phyloP scores from a whole-genome alignment of 1,284 basidiomycete genomes.

The Meripilus lineatus region DNA sequence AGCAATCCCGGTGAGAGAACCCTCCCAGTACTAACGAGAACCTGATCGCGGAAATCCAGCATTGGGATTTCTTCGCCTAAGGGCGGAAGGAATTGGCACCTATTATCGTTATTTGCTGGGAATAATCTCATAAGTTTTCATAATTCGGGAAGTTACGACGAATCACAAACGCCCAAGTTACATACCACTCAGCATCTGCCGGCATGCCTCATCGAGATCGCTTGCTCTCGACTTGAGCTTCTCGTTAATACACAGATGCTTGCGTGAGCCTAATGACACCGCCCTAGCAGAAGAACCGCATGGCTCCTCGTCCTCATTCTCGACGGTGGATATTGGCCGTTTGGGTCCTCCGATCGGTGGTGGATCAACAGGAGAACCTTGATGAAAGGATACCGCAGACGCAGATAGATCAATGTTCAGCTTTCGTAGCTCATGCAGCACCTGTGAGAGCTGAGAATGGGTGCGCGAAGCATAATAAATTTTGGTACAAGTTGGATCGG shows the following conservation, averaged over 20 bases:
- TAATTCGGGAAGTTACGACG: background rate
- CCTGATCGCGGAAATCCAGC: slow-evolving; percentile 86
- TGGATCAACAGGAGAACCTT: too few relatives aligned
- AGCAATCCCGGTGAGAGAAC: background rate
- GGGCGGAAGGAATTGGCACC: slow-evolving; percentile 82
- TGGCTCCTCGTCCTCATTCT: slow-evolving; percentile 21
- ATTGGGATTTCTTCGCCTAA: slow-evolving; percentile 68
- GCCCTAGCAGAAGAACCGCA: slow-evolving; percentile 41
- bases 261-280: slow-evolving; percentile 86
- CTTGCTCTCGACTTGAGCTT: slow-evolving; percentile 59
- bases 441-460: slow-evolving; percentile 91
- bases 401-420: slow-evolving; percentile 41
- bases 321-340: slow-evolving; percentile 2
- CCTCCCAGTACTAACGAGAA: slow-evolving; percentile 53
- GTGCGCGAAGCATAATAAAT: slow-evolving; percentile 94
- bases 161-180: slow-evolving; percentile 4
- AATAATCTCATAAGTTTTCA: too few relatives aligned
- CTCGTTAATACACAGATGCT: slow-evolving; percentile 92
- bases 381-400: slow-evolving; percentile 17
- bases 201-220: slow-evolving; percentile 91
- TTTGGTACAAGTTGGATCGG: slow-evolving; percentile 66
- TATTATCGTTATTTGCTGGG: too few relatives aligned
- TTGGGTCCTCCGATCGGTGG: slow-evolving; percentile 3
- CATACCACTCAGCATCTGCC: slow-evolving; percentile 80
- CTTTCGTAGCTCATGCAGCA: slow-evolving; percentile 82